A percentile compares a stretch with the other conserved stretches of the same genome.
These are phyloP conservation scores for Pythium phragmitis DNA, from an alignment of 352 stramenopile genomes.

Conservation along the genomic window DNA sequence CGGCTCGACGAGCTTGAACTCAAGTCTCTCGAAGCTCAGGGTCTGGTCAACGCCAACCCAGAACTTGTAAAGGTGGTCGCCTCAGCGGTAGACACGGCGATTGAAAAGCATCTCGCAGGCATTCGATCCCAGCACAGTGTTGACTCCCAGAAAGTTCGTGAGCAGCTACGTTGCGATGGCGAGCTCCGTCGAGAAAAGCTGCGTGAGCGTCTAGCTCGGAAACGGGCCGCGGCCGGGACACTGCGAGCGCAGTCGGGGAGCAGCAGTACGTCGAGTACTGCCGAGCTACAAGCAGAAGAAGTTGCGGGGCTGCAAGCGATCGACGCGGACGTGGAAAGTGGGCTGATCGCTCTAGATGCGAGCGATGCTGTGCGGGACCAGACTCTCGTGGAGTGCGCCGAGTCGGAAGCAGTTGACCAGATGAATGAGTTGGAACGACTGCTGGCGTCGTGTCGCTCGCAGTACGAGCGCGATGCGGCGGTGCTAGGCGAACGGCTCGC, in stretches of 20 bases:
- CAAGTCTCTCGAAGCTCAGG: not conserved
- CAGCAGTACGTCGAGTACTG: not conserved
- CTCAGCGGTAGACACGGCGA: slow-evolving; percentile 7
- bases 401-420: not conserved
- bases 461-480: slow-evolving; percentile 7
- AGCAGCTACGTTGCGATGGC: slow-evolving; percentile 12
- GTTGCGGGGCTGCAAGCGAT: not conserved
- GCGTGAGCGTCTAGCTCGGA: slow-evolving; percentile 21
- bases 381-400: slow-evolving; percentile 3
- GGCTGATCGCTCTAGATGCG: not conserved
- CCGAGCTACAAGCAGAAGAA: slow-evolving; percentile 21
- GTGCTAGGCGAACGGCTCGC: slow-evolving; percentile 11
- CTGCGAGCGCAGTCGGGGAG: not conserved
- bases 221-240: slow-evolving; percentile 8
- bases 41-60: not conserved
- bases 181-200: slow-evolving; percentile 18
- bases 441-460: slow-evolving; percentile 3
- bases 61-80: not conserved
- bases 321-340: not conserved
- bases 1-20: not conserved
- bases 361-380: slow-evolving; percentile 9
- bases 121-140: slow-evolving; percentile 10
- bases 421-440: slow-evolving; percentile 17
- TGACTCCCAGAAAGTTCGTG: not conserved
- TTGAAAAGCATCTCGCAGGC: slow-evolving; percentile 13